Percentiles rank a stretch among this genome's conserved stretches.
These are phyloP conservation scores for Aspergillus floridensis DNA, from an alignment of 2,329 filamentous ascomycete species.

Conservation along the genomic window DNA sequence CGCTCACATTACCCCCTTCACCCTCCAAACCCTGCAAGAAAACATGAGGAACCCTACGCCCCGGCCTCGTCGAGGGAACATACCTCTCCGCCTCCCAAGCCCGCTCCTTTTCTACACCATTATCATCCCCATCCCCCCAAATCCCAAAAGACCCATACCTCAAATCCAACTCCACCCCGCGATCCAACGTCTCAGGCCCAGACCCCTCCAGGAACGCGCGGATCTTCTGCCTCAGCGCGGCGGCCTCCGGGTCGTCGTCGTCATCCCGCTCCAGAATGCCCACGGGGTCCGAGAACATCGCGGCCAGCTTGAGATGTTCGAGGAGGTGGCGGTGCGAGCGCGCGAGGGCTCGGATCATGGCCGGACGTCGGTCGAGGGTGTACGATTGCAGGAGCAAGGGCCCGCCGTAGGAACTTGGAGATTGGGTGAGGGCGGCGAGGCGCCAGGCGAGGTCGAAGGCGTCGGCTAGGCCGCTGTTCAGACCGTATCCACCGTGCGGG, in stretches of 20 bases:
- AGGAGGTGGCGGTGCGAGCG: slow-evolving; percentile 16
- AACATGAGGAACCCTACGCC: slow-evolving; percentile 32
- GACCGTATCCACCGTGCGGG: slow-evolving; percentile 39
- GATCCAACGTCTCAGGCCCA: slow-evolving; percentile 15
- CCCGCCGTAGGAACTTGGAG: slow-evolving; percentile 21
- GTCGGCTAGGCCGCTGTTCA: slow-evolving; percentile 40
- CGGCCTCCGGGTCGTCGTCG: not conserved
- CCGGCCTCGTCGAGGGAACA: slow-evolving; percentile 30
- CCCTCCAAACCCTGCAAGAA: slow-evolving; percentile 27
- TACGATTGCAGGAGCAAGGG: slow-evolving; percentile 26
- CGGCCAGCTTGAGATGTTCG: slow-evolving; percentile 11
- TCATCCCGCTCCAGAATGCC: not conserved
- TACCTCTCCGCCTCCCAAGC: slow-evolving; percentile 20
- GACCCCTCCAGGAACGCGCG: not conserved
- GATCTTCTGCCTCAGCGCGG: not conserved
- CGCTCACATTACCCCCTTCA: too few species aligned
- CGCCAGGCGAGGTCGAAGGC: slow-evolving; percentile 38
- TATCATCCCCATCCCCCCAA: not conserved
- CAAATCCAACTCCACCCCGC: slow-evolving; percentile 24
- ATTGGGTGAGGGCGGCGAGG: slow-evolving; percentile 26
- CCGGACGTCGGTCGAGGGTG: slow-evolving; percentile 28
- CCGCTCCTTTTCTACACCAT: slow-evolving; percentile 4
- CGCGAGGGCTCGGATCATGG: slow-evolving; percentile 27
- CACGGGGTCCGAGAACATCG: not conserved
- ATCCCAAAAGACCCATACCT: slow-evolving; percentile 17